Evolutionary conservation across 2,329 filamentous ascomycete genomes (phyloP).

Genomic region (Monilinia polystroma): DNA sequence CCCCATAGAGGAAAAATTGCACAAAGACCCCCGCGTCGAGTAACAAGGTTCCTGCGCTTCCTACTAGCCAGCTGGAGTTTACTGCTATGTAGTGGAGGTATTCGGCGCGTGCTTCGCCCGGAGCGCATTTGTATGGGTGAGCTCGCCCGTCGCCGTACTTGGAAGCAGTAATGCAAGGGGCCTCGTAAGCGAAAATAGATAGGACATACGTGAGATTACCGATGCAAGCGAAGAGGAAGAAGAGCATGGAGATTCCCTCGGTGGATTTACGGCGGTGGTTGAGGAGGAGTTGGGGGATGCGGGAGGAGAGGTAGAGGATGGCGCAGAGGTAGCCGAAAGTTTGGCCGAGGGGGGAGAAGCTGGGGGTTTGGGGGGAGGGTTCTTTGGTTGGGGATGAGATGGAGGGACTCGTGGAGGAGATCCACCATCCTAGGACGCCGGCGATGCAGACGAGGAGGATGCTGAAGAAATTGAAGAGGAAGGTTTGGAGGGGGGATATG

Average conservation of each 20-base stretch:
- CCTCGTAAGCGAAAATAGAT: conserved; percentile 87
- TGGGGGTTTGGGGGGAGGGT: conserved; percentile 45
- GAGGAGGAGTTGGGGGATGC: conserved; percentile 84
- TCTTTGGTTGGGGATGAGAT: conserved; percentile 29
- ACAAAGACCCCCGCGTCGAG: conserved; percentile 84
- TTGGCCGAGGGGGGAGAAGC: conserved; percentile 77
- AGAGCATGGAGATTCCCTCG: conserved; percentile 88
- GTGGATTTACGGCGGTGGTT: conserved; percentile 93
- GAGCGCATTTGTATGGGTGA: conserved; percentile 56
- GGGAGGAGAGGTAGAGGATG: conserved; percentile 80
- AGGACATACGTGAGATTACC: conserved; percentile 93
- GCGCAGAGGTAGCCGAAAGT: conserved; percentile 94
- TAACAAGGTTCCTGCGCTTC: conserved; percentile 82
- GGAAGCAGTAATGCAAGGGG: conserved; percentile 54
- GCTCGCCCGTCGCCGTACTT: conserved; percentile 50
- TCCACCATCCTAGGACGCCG: conserved; percentile 82
- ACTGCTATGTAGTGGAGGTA: conserved; percentile 85
- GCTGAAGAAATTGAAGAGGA: conserved; percentile 72
- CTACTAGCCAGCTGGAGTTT: conserved; percentile 86
- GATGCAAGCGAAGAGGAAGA: conserved; percentile 94
- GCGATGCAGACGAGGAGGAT: conserved; percentile 80
- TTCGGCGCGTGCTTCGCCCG: conserved; percentile 43
- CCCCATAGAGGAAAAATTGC: conserved; percentile 86
- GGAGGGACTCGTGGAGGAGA: conserved; percentile 52
- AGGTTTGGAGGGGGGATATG: conserved; percentile 54